These are phyloP conservation scores for Blastomyces silverae DNA, from an alignment of 2,329 filamentous ascomycete species.

Conservation along the genomic window DNA sequence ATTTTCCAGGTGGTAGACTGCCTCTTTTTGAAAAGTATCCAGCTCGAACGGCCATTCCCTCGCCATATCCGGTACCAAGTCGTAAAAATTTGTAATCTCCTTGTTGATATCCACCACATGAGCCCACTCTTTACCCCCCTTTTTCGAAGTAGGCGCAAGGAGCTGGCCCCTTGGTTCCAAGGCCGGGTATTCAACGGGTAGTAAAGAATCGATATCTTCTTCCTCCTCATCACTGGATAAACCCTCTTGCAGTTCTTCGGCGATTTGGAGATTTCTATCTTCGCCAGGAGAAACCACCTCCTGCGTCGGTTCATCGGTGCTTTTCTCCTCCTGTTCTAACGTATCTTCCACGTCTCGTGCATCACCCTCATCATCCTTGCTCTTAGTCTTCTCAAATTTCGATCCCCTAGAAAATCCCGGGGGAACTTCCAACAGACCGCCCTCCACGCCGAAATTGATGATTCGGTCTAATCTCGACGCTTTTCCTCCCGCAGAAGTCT, in stretches of 20 bases:
- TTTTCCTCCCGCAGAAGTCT: conserved; percentile 29
- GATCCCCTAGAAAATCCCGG: conserved; percentile 78
- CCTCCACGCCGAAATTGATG: conserved; percentile 72
- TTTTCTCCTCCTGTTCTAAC: conserved; percentile 38
- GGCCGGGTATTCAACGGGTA: conserved; percentile 90
- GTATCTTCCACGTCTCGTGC: conserved; percentile 52
- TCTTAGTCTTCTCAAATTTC: conserved; percentile 58
- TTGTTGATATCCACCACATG: conserved; percentile 96
- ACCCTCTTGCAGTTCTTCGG: conserved; percentile 26
- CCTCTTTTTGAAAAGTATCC: conserved; percentile 97
- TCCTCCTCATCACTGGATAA: conserved; percentile 36
- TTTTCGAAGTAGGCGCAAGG: conserved; percentile 62
- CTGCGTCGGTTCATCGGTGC: conserved; percentile 37
- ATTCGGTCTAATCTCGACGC: conserved; percentile 64
- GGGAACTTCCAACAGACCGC: conserved; percentile 70
- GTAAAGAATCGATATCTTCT: conserved; percentile 69
- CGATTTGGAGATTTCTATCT: conserved; percentile 28
- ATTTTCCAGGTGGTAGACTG: conserved; percentile 92
- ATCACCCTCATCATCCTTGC: conserved; percentile 57
- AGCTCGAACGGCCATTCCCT: conserved; percentile 94
- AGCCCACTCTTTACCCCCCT: conserved; percentile 82
- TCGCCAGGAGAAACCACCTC: conserved; percentile 36
- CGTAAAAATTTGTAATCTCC: conserved; percentile 87
- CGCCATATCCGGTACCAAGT: conserved; percentile 93
- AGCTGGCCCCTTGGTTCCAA: conserved; percentile 76